Conservation (phyloP, 2,329 filamentous ascomycete genomes). For the Scedosporium dehoogii region DNA sequence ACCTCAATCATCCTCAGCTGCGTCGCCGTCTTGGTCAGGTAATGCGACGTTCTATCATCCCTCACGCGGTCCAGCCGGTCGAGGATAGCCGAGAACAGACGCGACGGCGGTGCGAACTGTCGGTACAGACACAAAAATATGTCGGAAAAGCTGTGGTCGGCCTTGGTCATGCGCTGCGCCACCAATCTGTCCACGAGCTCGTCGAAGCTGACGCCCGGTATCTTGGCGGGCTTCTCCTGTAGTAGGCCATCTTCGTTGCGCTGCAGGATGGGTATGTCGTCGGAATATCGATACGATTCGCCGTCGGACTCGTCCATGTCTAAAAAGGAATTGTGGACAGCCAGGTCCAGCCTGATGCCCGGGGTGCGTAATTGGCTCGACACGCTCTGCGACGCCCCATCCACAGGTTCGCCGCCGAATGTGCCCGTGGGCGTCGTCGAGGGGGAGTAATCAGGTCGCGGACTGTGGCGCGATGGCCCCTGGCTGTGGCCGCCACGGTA, state of each 20-base stretch:
- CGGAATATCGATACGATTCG: conserved; percentile 55
- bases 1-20: conserved; percentile 79
- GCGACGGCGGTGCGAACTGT: conserved; percentile 76
- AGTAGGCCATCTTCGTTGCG: conserved; percentile 49
- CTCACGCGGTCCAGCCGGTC: conserved; percentile 63
- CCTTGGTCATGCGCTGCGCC: conserved; percentile 68
- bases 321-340: conserved; percentile 45
- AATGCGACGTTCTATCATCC: conserved; percentile 54
- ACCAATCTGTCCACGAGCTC: conserved; percentile 83
- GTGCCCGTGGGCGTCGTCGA: conserved; percentile 15
- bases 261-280: conserved; percentile 58
- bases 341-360: conserved; percentile 42
- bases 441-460: conserved; percentile 30
- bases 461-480: conserved; percentile 21
- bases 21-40: conserved; percentile 67
- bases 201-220: conserved; percentile 48
- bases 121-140: conserved; percentile 90
- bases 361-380: conserved; percentile 29
- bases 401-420: conserved; percentile 25
- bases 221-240: conserved; percentile 33
- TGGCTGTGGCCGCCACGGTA: conserved; percentile 17
- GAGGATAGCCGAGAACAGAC: conserved; percentile 69
- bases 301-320: conserved; percentile 62
- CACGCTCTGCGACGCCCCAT: conserved; percentile 6
- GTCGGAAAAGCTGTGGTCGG: conserved; percentile 80